A percentile compares a stretch with the other conserved stretches of the same genome.
phyloP scores from a whole-genome alignment of 176 grass and related monocot species.

The Triticum monococcum region DNA sequence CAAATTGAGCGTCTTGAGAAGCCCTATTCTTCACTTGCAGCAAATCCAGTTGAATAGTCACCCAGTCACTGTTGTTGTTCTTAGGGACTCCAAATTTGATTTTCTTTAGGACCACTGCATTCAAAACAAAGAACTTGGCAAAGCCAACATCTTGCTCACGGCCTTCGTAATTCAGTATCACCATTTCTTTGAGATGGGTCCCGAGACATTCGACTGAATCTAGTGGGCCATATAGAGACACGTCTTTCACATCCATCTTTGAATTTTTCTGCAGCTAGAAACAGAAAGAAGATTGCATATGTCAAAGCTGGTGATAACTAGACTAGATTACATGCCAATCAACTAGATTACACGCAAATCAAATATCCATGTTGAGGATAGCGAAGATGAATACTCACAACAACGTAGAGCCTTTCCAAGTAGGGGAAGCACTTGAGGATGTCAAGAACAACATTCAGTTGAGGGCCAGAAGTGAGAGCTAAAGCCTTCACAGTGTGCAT shows the following conservation, averaged over 20 bases:
- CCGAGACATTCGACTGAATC: neutral
- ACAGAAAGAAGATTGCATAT: neutral
- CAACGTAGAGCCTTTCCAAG: neutral
- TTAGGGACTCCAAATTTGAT: neutral
- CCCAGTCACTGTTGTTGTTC: neutral
- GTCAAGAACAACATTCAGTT: neutral
- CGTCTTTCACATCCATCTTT: neutral
- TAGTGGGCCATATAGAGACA: neutral
- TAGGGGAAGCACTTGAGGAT: neutral
- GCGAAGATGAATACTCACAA: neutral
- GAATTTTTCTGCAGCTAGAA: neutral
- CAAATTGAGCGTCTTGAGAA: neutral
- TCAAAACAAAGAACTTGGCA: conserved; percentile 4
- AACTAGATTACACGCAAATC: neutral
- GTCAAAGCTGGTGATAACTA: neutral
- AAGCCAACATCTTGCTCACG: neutral
- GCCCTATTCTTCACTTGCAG: neutral
- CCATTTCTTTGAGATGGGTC: neutral
- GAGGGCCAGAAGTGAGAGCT: neutral
- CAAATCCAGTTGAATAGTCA: neutral
- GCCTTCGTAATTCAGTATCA: neutral
- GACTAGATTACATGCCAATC: neutral
- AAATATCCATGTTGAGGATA: neutral
- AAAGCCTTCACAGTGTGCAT: neutral
- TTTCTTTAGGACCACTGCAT: neutral